Base-by-base conservation (phyloP, 2,329 filamentous ascomycete species). In the Penicillium sp. region DNA sequence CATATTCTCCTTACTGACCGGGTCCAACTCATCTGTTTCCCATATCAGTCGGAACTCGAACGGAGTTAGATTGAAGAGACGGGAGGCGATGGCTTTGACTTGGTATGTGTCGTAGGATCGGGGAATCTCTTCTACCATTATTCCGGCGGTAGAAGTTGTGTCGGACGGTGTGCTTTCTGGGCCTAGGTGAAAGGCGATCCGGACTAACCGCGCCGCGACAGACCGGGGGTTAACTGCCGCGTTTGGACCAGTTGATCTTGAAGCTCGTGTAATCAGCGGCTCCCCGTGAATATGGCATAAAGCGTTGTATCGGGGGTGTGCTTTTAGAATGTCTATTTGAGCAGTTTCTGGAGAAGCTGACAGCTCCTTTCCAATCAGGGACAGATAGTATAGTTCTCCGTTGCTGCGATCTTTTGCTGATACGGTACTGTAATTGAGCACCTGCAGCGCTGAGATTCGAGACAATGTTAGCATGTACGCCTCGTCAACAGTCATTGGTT, bases 11-110 rank as follows among this genome's bases (percentile, higher is more conserved):
- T 85, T 84, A 8, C 85, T 85, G 0, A 92, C 88, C 0, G 91
- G 91, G 75, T 97, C 92, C 87, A 90, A 92, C 76, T 97, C 93
- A 21, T 92, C 91, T 8, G 93, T 97, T 79, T 97, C 92, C 90
- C 92, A 96, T 0, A 95, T 80, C 53, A 98, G 76, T 46, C 83
- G 84, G 63, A 94, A 79, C 47, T 79, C 78, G 65, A 92, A 81
- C 0, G 92, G 90, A 51, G 83, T 78, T 11, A 91, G 68, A 1
- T 78, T 82, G 70, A 96, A 92, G n/a, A 90, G 75, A 66, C 86
- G 88, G 0, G 89, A 90, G 0, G 92, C 89, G 8, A 96, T 82
- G 0, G 91, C 91, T 72, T 95, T 91, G 17, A 97, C 85, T 3
- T 88, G 85, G 70, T 97, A 98, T 6, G 93, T 87, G 68, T 93